These are phyloP conservation scores for Fusarium acutatum DNA, from an alignment of 2,329 filamentous ascomycete genomes.

Conservation along the genomic window DNA sequence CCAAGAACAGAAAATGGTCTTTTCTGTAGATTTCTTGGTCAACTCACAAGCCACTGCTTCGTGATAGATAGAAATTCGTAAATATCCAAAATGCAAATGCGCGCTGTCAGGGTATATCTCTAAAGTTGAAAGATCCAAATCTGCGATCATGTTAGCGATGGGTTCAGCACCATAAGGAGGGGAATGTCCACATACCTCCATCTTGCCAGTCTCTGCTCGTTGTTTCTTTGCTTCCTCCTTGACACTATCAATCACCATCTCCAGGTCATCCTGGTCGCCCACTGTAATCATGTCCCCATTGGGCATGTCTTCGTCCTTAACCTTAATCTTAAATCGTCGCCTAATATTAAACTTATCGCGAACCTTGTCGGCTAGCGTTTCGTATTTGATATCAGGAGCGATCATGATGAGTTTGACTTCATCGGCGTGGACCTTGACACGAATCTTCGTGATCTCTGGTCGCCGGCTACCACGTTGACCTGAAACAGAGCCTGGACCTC, in stretches of 20 bases:
- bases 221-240: conserved; percentile 76
- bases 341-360: conserved; percentile 85
- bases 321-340: conserved; percentile 86
- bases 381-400: conserved; percentile 74
- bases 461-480: conserved; percentile 65
- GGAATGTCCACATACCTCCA: conserved; percentile 76
- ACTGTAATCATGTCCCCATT: conserved; percentile 95
- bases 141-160: conserved; percentile 44
- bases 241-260: conserved; percentile 80
- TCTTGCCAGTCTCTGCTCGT: conserved; percentile 84
- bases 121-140: conserved; percentile 58
- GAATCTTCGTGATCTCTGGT: conserved; percentile 78
- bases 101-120: conserved; percentile 43
- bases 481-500: conserved; percentile 56
- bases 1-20: conserved; percentile 11
- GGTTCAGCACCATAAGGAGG: conserved; percentile 14
- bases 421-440: conserved; percentile 90
- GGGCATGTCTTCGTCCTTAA: conserved; percentile 79
- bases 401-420: conserved; percentile 96
- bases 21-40: background rate
- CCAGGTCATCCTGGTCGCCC: conserved; percentile 94
- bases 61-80: conserved; percentile 26
- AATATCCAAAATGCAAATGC: conserved; percentile 35
- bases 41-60: conserved; percentile 24
- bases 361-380: conserved; percentile 80